A percentile compares a stretch with the other conserved stretches of the same genome.
These are phyloP conservation scores for Penicillium sp. DNA, from an alignment of 2,329 filamentous ascomycete species.

Conservation along the genomic window DNA sequence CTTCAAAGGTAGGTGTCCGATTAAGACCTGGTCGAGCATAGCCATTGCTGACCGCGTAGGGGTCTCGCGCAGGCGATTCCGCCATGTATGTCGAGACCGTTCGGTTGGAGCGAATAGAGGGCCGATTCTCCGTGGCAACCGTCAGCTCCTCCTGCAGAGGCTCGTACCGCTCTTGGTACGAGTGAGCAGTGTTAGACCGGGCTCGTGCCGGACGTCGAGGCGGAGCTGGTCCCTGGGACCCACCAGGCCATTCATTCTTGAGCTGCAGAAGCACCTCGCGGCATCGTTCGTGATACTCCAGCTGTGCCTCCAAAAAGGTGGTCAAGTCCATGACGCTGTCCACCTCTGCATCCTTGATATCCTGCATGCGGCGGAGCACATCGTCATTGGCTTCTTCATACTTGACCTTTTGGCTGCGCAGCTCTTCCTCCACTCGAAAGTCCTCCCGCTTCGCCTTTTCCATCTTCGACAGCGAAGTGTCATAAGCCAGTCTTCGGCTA, in stretches of 20 bases:
- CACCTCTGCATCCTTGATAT: constrained; percentile 87
- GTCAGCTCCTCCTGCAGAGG: constrained; percentile 58
- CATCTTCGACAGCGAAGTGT: constrained; percentile 85
- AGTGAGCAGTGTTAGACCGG: constrained; percentile 66
- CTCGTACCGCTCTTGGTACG: constrained; percentile 62
- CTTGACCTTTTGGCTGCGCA: constrained; percentile 87
- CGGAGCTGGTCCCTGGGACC: constrained; percentile 39
- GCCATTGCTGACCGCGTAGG: constrained; percentile 44
- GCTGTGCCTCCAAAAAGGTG: constrained; percentile 81
- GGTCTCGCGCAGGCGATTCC: constrained; percentile 44
- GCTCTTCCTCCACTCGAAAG: constrained; percentile 88
- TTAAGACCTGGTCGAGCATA: constrained; percentile 51
- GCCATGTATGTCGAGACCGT: constrained; percentile 39
- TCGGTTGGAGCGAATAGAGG: constrained; percentile 54
- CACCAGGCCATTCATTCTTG: constrained; percentile 69
- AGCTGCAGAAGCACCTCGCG: constrained; percentile 75
- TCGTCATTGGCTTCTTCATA: constrained; percentile 96
- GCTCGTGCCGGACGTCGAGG: constrained; percentile 53
- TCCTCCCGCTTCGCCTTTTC: constrained; percentile 93
- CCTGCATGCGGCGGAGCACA: constrained; percentile 87
- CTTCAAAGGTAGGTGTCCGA: constrained; percentile 62
- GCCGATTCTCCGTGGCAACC: constrained; percentile 52
- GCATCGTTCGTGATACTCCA: constrained; percentile 89
- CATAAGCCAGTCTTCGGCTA: constrained; percentile 82
- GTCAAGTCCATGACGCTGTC: constrained; percentile 81